phyloP scores from a whole-genome alignment of 1,139 yeast genomes.

The Diutina siamensis region DNA sequence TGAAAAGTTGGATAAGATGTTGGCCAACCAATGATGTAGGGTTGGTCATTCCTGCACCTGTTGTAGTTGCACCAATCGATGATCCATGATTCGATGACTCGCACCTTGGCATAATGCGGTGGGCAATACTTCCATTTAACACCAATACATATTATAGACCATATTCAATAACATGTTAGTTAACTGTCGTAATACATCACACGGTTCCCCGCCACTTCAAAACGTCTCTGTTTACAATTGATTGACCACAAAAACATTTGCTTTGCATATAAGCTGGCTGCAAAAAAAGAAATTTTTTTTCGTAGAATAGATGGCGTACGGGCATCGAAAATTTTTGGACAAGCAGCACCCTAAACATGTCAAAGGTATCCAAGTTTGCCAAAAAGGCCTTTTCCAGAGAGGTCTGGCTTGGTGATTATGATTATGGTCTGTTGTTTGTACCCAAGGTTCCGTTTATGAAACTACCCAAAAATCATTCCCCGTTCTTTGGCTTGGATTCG shows the following conservation, averaged over 20 bases:
- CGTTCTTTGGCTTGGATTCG: slow-evolving; percentile 4
- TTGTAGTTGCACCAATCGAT: no score
- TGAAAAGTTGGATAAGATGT: slow-evolving; percentile 2
- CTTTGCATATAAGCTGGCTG: neutral
- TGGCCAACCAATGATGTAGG: neutral
- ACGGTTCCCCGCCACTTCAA: no score
- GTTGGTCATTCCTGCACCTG: no score
- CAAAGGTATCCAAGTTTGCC: neutral
- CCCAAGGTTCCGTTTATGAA: slow-evolving; percentile 5
- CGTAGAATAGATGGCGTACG: neutral
- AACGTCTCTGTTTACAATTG: no score
- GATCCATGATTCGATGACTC: no score
- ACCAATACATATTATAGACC: no score
- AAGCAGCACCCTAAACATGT: no score
- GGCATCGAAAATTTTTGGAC: neutral
- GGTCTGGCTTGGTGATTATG: slow-evolving; percentile 4
- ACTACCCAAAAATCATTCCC: neutral
- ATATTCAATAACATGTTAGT: no score
- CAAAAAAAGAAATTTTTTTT: neutral
- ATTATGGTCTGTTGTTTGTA: neutral
- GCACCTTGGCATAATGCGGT: no score
- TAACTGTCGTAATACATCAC: no score
- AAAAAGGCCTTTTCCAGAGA: slow-evolving; percentile 1
- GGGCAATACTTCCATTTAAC: no score
- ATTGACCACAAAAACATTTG: neutral